Percentiles rank a stretch among this genome's conserved stretches.
phyloP scores from a whole-genome alignment of 441 rosid species.

The Brassica balearica region DNA sequence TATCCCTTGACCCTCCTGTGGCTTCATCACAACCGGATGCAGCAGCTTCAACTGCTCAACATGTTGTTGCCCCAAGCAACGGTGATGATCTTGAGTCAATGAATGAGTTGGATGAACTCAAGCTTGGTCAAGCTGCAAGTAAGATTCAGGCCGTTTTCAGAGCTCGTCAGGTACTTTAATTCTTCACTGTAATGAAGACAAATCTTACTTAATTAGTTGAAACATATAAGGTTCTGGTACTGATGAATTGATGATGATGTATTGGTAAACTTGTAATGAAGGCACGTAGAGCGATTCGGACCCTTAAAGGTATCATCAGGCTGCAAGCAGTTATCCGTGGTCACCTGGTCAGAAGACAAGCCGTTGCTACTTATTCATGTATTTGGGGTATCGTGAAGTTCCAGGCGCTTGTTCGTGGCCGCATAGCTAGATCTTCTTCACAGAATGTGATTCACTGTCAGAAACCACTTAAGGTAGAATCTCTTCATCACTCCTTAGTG shows the following conservation, averaged over 20 bases:
- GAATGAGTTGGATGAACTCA: constrained; percentile 50
- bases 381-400: constrained; percentile 61
- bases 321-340: constrained; percentile 77
- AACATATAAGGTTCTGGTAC: too few relatives aligned
- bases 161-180: constrained; percentile 58
- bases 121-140: constrained; percentile 61
- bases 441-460: constrained; percentile 52
- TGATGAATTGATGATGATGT: constrained; percentile 1
- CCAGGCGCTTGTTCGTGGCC: constrained; percentile 67
- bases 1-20: constrained; percentile 50
- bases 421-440: constrained; percentile 56
- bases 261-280: constrained; percentile 26
- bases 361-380: constrained; percentile 66
- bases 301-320: constrained; percentile 70
- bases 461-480: constrained; percentile 39
- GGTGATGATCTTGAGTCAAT: constrained; percentile 36
- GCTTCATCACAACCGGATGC: constrained; percentile 39
- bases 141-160: constrained; percentile 77
- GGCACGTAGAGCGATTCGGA: constrained; percentile 72
- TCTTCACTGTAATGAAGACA: too few relatives aligned
- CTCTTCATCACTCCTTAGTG: neutral
- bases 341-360: constrained; percentile 76
- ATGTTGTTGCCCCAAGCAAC: constrained; percentile 33
- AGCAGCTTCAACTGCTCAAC: constrained; percentile 41
- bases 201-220: too few relatives aligned